Conservation (phyloP, 768 basidiomycete genomes). For the Trametes gibbosa region DNA sequence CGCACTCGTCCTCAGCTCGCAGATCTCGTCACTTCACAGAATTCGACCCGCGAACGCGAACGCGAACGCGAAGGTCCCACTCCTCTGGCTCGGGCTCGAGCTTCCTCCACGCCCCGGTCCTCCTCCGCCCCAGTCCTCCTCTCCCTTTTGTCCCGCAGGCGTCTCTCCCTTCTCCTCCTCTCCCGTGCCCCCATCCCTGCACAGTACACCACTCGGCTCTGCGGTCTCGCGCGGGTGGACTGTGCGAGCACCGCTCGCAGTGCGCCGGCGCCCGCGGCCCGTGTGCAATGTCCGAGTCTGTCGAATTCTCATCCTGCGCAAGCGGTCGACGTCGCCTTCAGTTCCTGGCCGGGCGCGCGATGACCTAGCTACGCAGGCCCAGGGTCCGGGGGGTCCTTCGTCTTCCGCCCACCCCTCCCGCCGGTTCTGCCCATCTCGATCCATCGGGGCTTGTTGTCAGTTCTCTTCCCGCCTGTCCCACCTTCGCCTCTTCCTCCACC, state of each 20-base stretch:
- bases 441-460: neutral
- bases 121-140: too few relatives aligned
- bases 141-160: too few relatives aligned
- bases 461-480: neutral
- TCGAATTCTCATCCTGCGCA: too few relatives aligned
- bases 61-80: neutral
- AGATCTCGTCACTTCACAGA: neutral
- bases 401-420: neutral
- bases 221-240: neutral
- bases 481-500: neutral
- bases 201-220: neutral
- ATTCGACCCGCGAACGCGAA: neutral
- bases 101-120: too few relatives aligned
- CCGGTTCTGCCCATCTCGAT: neutral
- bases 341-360: too few relatives aligned
- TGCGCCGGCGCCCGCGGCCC: neutral
- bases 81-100: too few relatives aligned
- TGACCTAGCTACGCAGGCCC: too few relatives aligned
- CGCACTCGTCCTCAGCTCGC: neutral
- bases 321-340: too few relatives aligned
- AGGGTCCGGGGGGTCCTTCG: too few relatives aligned
- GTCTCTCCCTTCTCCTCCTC: too few relatives aligned
- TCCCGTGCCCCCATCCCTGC: too few relatives aligned
- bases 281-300: neutral
- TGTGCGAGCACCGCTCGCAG: neutral